Evolutionary conservation across 495 filamentous ascomycete genomes (phyloP), one percentile per base, ranked within the genome.

Genomic region (Poronia punctata): DNA sequence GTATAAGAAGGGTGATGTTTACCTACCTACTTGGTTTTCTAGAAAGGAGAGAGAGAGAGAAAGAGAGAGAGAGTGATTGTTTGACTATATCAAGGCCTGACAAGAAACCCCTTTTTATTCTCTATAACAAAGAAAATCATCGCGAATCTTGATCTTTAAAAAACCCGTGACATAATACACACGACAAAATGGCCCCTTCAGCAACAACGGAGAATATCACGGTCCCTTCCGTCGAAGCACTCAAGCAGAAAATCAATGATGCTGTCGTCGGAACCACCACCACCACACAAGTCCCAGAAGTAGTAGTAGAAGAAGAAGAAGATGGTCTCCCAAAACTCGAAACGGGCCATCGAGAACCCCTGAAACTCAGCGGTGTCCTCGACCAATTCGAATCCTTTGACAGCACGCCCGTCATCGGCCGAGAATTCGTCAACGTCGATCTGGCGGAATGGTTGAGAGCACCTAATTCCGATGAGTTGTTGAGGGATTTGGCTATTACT

Each of bases 401-500:
- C 19, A 65, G 78, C 1, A 87, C 83, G 3, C 80, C 82, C 1
- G 56, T 79, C 6, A 83, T 86, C 49, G 83, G 83, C 12, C 66
- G 67, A 1, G 83, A 87, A 52, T 87, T 72, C 41, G 62, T 68
- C 10, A 64, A 72, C 10, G 72, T 71, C 4, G 75, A 75, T 35
- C 54, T 88, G 17, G 70, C 67, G 11, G 75, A 82, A 7, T 73
- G 68, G 61, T 64, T 86, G 8, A 61, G 67, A 10, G 75, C 80
- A 9, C 64, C 70, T 0, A 83, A 86, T 51, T 74, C 76, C 0
- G 82, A 85, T 43, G 78, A 82, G 23, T 58, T 85, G 12, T 54
- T 87, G 12, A 62, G 73, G 3, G 82, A 88, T 27, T 64, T 86
- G 3, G 79, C 82, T 14, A 72, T 83, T 20, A 83, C 76, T 9